A percentile compares a stretch with the other conserved stretches of the same genome.
phyloP scores from a whole-genome alignment of 78 protist genomes.

The Dictyostelium discoideum region dicty_2.7 NC_007089.4:5287001-5287500 shows the following conservation, averaged over 20 bases:
- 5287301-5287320: constrained; percentile 69
- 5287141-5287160: not conserved
- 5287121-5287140: not conserved
- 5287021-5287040: not conserved
- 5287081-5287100: not conserved
- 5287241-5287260: not conserved
- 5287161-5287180: not conserved
- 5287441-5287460: not conserved
- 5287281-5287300: constrained; percentile 33
- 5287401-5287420: constrained; percentile 39
- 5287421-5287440: constrained; percentile 76
- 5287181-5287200: constrained; percentile 12
- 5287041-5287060: not conserved
- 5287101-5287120: not conserved
- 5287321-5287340: constrained; percentile 50
- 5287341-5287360: constrained; percentile 51
- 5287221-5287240: not conserved
- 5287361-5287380: constrained; percentile 84
- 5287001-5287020: not conserved
- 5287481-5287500: constrained; percentile 83
- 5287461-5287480: constrained; percentile 51
- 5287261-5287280: constrained; percentile 27
- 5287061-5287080: not conserved
- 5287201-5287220: constrained; percentile 17
- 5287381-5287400: constrained; percentile 78